A percentile compares a stretch with the other conserved stretches of the same genome.
Conservation (phyloP, 768 basidiomycete genomes). For the Rubroboletus pulcherrimus region DNA sequence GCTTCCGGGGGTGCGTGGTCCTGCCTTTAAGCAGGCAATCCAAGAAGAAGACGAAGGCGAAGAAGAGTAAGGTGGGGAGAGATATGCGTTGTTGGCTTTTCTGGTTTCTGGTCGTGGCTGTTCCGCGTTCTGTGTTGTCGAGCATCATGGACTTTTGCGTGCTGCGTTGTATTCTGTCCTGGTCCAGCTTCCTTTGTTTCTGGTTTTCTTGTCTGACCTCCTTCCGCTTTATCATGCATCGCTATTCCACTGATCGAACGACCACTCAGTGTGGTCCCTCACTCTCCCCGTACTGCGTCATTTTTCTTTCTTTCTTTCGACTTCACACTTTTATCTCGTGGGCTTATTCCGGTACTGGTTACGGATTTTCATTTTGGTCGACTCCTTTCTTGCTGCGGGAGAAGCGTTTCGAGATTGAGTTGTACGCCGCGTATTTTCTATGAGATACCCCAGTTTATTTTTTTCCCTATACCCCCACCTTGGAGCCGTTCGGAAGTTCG, state of each 20-base stretch:
- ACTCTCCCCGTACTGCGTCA: neutral
- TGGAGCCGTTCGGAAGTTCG: neutral
- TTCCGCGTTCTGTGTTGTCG: conserved; percentile 10
- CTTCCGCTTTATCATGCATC: conserved; percentile 8
- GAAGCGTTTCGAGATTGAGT: neutral
- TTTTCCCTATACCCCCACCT: conserved; percentile 4
- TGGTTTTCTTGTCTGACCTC: conserved; percentile 4
- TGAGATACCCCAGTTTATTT: conserved; percentile 25
- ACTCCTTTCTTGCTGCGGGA: conserved; percentile 1
- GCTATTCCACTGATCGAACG: conserved; percentile 15
- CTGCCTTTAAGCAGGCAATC: conserved; percentile 66
- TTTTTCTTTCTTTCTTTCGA: neutral
- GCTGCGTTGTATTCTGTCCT: conserved; percentile 6
- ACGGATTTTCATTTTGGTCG: conserved; percentile 17
- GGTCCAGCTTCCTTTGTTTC: neutral
- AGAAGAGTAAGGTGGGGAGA: conserved; percentile 45
- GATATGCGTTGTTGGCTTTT: conserved; percentile 3
- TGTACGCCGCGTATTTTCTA: conserved; percentile 19
- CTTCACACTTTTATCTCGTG: conserved; percentile 2
- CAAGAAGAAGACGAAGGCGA: conserved; percentile 87
- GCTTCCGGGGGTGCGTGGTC: conserved; percentile 65
- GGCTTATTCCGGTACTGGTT: conserved; percentile 18
- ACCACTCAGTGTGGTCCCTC: conserved; percentile 1
- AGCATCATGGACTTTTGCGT: conserved; percentile 9
- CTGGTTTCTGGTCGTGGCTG: conserved; percentile 5